phyloP scores from a whole-genome alignment of 495 filamentous ascomycete genomes.

The Oidiodendron maius region DNA sequence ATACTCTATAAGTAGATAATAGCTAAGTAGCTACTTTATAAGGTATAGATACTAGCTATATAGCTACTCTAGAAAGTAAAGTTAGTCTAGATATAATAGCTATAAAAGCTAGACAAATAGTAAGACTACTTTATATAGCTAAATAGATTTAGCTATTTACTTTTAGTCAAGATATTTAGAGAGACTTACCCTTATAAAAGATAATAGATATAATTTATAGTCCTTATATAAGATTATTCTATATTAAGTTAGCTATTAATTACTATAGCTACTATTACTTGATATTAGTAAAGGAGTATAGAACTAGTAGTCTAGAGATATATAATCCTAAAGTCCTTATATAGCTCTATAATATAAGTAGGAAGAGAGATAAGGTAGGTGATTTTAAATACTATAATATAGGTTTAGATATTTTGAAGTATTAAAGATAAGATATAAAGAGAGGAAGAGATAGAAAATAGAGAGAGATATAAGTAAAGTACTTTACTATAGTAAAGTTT shows the following conservation, averaged over 20 bases:
- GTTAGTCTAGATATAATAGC: background rate
- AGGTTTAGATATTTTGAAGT: background rate
- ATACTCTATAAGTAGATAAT: too few species aligned
- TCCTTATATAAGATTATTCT: background rate
- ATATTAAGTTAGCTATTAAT: background rate
- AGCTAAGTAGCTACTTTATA: too few species aligned
- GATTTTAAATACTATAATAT: background rate
- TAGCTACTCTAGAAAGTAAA: background rate
- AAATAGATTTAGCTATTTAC: background rate
- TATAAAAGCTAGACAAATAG: too few species aligned
- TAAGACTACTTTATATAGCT: background rate
- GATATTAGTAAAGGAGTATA: background rate
- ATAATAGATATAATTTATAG: background rate
- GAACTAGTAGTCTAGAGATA: background rate
- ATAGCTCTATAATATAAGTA: background rate
- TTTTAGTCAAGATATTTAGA: background rate
- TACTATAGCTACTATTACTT: background rate
- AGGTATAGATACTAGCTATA: too few species aligned
- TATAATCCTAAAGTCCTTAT: background rate
- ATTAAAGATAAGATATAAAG: too few species aligned
- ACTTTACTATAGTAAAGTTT: too few species aligned
- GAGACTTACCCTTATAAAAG: background rate
- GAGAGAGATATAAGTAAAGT: too few species aligned
- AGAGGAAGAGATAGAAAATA: too few species aligned
- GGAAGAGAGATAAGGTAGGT: background rate